A percentile compares a stretch with the other conserved stretches of the same genome.
Evolutionary conservation across 176 grass and related monocot species (phyloP).

Genomic region (Ampelocalamus luodianensis): DNA sequence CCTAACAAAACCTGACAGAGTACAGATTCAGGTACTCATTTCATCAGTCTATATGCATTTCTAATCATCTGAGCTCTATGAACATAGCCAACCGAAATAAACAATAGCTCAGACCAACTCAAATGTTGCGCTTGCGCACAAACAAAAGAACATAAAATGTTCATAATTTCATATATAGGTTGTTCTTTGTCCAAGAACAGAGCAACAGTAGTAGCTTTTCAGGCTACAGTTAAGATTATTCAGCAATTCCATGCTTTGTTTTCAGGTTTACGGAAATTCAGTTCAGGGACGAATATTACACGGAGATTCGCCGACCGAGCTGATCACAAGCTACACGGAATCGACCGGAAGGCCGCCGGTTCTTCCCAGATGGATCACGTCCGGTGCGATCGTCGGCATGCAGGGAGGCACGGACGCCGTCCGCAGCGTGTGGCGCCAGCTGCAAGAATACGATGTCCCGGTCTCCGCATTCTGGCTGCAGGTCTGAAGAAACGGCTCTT

Average conservation of each 20-base stretch:
- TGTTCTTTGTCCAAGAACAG: too few species aligned
- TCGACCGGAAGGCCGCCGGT: constrained; percentile 71
- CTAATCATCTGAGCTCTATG: background rate
- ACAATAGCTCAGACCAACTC: background rate
- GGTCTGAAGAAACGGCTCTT: constrained; percentile 41
- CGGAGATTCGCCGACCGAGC: constrained; percentile 68
- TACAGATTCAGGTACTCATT: constrained; percentile 85
- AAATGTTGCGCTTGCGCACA: too few species aligned
- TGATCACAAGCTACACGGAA: constrained; percentile 75
- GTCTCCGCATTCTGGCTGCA: constrained; percentile 93
- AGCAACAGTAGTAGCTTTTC: background rate
- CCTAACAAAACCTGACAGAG: constrained; percentile 80
- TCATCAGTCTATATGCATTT: background rate
- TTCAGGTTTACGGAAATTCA: constrained; percentile 61
- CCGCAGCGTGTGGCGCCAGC: constrained; percentile 66
- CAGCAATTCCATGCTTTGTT: background rate
- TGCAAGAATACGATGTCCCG: constrained; percentile 73
- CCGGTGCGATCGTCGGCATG: constrained; percentile 83
- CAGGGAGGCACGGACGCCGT: constrained; percentile 82
- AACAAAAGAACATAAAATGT: background rate
- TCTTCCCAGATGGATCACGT: constrained; percentile 86
- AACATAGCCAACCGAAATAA: background rate
- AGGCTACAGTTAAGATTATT: background rate
- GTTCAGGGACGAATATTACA: constrained; percentile 72
- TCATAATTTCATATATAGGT: too few species aligned